phyloP scores from a whole-genome alignment of 805 yeast genomes.

The Maudiozyma saulgeensis region DNA sequence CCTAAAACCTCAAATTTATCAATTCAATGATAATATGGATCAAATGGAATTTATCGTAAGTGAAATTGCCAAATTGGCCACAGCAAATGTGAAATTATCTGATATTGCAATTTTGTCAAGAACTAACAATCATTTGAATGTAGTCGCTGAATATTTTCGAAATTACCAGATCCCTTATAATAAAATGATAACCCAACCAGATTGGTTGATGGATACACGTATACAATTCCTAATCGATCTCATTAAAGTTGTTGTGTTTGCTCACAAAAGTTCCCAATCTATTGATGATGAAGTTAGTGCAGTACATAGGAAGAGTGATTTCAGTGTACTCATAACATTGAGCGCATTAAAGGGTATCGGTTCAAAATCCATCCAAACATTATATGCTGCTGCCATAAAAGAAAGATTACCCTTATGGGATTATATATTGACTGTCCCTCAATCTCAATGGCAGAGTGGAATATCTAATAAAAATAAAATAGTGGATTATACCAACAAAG shows the following conservation, averaged over 20 bases:
- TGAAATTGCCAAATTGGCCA: slow-evolving; percentile 17
- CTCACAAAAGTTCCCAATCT: slow-evolving; percentile 4
- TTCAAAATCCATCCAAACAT: slow-evolving; percentile 13
- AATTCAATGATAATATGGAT: slow-evolving; percentile 10
- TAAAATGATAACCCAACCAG: slow-evolving; percentile 38
- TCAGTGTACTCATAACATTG: slow-evolving; percentile 19
- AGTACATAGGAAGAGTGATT: slow-evolving; percentile 16
- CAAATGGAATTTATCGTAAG: slow-evolving; percentile 17
- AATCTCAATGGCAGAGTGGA: slow-evolving; percentile 10
- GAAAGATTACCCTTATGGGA: slow-evolving; percentile 19
- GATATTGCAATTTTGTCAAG: slow-evolving; percentile 45
- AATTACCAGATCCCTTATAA: slow-evolving; percentile 35
- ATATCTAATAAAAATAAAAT: slow-evolving; percentile 19
- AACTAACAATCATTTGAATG: slow-evolving; percentile 41
- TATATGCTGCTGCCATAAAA: slow-evolving; percentile 11
- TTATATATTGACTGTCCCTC: slow-evolving; percentile 10
- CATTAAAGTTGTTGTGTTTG: slow-evolving; percentile 30
- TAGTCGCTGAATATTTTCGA: slow-evolving; percentile 32
- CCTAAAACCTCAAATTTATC: slow-evolving; percentile 10
- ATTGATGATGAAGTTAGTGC: not conserved
- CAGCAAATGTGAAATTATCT: slow-evolving; percentile 19
- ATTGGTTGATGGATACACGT: slow-evolving; percentile 39
- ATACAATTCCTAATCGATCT: slow-evolving; percentile 38
- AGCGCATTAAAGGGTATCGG: slow-evolving; percentile 21
- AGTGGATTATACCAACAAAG: slow-evolving; percentile 18